Evolutionary conservation across 768 basidiomycete genomes (phyloP), one percentile per base, ranked within the genome.

Genomic region (Rickenella mellea): DNA sequence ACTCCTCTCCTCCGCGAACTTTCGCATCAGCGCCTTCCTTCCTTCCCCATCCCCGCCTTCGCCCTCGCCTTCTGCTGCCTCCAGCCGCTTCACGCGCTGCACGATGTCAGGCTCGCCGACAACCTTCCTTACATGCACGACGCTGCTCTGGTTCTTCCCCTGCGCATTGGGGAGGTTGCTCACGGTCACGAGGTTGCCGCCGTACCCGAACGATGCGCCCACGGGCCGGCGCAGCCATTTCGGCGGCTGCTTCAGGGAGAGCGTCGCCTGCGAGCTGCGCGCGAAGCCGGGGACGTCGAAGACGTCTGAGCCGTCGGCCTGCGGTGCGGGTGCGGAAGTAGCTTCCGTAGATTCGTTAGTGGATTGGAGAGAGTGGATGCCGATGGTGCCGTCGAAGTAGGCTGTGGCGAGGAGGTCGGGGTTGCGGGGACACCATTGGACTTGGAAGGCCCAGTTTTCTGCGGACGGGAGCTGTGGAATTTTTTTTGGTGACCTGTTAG

Each of bases 401-500:
- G 91, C 91, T 2, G 91, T 82, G 0, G 92, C 90, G 29, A 98
- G 76, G 33, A 96, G 70, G 53, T 90, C 85, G 1, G 93, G 85
- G 67, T 80, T 70, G 41, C 88, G 84, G 9, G 93, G 94, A 56
- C 89, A 94, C 87, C 90, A 97, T 43, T 92, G 78, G 9, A 92
- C 86, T 64, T 97, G 88, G 82, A 98, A 98, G 0, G 92, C 86
- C 94, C 94, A 97, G 65, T 97, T 96, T 50, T 83, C 78, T 12
- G 84, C 85, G 0, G 87, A 78, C 10, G 91, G 88, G 10, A 97
- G 82, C 82, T 89, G 53, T 12, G 35, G 30, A 25, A 41, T 10
- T 33, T 12, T 45, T 39, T 47, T 25, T 43, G 33, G 28, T 31
- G 24, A 24, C 4, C n/a, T 24, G n/a, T 25, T 43, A 36, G 28